These are phyloP conservation scores for Oidiodendron maius DNA, from an alignment of 495 filamentous ascomycete species.

Conservation along the genomic window DNA sequence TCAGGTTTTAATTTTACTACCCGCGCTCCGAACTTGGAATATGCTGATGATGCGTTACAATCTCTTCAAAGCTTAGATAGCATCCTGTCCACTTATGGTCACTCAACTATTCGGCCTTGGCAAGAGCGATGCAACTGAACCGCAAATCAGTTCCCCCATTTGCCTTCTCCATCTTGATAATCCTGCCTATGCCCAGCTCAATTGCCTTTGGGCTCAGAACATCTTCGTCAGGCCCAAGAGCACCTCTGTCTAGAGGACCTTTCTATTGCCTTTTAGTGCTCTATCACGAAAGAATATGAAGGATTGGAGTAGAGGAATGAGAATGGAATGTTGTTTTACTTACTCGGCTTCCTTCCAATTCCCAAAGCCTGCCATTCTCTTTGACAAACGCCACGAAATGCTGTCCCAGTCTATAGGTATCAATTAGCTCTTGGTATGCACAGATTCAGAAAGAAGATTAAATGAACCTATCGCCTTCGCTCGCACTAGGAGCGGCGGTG, in stretches of 20 bases:
- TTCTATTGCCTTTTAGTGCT: slow-evolving; percentile 25
- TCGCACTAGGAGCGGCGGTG: slow-evolving; percentile 47
- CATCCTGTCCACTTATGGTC: background rate
- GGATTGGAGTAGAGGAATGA: background rate
- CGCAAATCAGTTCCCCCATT: slow-evolving; percentile 53
- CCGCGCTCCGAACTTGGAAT: too few species aligned
- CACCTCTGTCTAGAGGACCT: slow-evolving; percentile 68
- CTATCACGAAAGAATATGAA: background rate
- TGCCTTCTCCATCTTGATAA: slow-evolving; percentile 57
- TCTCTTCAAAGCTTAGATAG: too few species aligned
- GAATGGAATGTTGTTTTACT: too few species aligned
- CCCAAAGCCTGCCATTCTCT: slow-evolving; percentile 64
- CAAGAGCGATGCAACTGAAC: slow-evolving; percentile 70
- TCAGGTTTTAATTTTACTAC: too few species aligned
- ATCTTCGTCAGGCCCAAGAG: slow-evolving; percentile 57
- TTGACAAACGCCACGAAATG: slow-evolving; percentile 80
- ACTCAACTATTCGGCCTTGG: slow-evolving; percentile 16
- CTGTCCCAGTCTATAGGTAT: slow-evolving; percentile 35
- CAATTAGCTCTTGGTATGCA: background rate
- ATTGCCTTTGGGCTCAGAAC: slow-evolving; percentile 61
- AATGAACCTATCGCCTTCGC: slow-evolving; percentile 28
- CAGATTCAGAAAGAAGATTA: too few species aligned
- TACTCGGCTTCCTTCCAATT: slow-evolving; percentile 61
- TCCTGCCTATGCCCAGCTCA: slow-evolving; percentile 52
- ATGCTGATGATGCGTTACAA: too few species aligned